Conservation (phyloP, 495 filamentous ascomycete species). For the Penicillium angulare region DNA sequence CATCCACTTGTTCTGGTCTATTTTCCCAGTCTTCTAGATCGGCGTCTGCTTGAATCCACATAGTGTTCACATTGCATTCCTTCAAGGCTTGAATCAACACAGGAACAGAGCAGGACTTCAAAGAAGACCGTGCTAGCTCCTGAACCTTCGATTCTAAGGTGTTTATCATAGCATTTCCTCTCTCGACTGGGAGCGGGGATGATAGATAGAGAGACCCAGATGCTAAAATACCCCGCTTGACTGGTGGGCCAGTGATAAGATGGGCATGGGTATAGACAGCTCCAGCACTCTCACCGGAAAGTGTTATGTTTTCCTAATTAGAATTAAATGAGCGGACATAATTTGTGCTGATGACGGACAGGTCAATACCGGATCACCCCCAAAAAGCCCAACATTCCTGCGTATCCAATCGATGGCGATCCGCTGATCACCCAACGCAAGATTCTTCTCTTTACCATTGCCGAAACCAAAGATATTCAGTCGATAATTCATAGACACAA, state of each 20-base stretch:
- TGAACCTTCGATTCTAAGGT: slow-evolving; percentile 28
- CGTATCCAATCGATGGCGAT: slow-evolving; percentile 63
- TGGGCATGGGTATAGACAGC: slow-evolving; percentile 41
- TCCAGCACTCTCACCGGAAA: slow-evolving; percentile 40
- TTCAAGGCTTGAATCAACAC: slow-evolving; percentile 29
- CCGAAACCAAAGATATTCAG: slow-evolving; percentile 65
- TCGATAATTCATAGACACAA: slow-evolving; percentile 65
- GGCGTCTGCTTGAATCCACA: slow-evolving; percentile 40
- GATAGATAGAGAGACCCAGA: slow-evolving; percentile 39
- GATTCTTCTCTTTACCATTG: slow-evolving; percentile 50
- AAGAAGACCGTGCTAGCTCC: slow-evolving; percentile 27
- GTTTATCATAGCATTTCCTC: slow-evolving; percentile 29
- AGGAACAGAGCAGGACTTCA: slow-evolving; percentile 26
- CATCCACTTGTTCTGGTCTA: slow-evolving; percentile 32
- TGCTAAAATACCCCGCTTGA: slow-evolving; percentile 35
- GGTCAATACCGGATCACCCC: slow-evolving; percentile 62
- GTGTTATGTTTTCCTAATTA: slow-evolving; percentile 32
- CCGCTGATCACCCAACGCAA: slow-evolving; percentile 65
- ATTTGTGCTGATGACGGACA: slow-evolving; percentile 2
- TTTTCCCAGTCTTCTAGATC: slow-evolving; percentile 33
- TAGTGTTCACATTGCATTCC: slow-evolving; percentile 38
- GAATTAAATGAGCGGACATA: neutral
- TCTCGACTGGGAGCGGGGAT: slow-evolving; percentile 30
- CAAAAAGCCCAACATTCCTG: slow-evolving; percentile 57
- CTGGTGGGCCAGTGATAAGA: slow-evolving; percentile 35